Evolutionary conservation across 768 basidiomycete genomes (phyloP), one percentile per base, ranked within the genome.

Genomic region (Chalciporus chontae): DNA sequence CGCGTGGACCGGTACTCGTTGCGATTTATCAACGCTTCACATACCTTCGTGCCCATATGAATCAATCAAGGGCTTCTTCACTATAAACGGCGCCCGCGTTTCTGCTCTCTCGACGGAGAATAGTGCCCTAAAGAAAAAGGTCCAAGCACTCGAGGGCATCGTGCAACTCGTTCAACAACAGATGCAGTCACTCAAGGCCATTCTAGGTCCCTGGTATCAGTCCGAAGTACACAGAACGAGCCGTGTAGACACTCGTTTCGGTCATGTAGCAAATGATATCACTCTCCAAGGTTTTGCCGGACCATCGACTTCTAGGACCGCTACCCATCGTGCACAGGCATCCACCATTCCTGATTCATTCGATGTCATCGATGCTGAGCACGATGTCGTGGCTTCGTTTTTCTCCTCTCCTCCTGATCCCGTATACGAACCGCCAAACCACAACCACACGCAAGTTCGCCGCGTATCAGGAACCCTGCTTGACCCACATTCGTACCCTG

Each of bases 161-260:
- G 61, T 85, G 19, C 73, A 76, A 26, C 64, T 65, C 5, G 69
- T 82, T 60, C 74, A 73, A 43, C 74, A 71, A 34, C 88, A 93
- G 53, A 71, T 90, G 61, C 70, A 72, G 9, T 67, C 69, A 8
- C 72, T 81, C 27, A 80, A 77, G 60, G 67, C 58, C n/a, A 79
- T 77, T 5, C 65, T 93, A 14, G 87, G 86, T 0, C 88, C 83
- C 0, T 85, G 84, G 84, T 81, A 74, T 58, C 63, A 69, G 19
- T 64, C 72, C 19, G 73, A 68, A 19, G 72, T 26, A 57, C 63
- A 56, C 38, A 63, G 58, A 43, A 50, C 54, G 45, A 52, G 32
- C 44, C 59, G 36, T 51, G 44, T 47, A 17, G 55, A 56, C 38
- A 26, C 14, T n/a, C 62, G 23, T 19, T 45, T 40, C 14, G 37